These are phyloP conservation scores for Chondrus crispus DNA, from an alignment of 23 red algal species.

Conservation along the genomic window DNA sequence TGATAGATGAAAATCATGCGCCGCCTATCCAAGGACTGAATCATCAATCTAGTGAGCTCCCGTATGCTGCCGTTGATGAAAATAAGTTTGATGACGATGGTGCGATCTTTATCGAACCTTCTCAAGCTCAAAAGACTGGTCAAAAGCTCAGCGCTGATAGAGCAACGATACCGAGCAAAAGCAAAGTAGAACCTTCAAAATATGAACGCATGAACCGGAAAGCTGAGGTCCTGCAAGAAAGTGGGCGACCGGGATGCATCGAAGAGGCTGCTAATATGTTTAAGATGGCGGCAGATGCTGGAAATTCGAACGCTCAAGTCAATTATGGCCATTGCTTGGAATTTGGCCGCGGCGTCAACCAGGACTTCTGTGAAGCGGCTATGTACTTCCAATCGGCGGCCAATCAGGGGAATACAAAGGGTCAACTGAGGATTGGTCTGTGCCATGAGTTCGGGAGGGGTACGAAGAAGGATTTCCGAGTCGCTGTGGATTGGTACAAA, in stretches of 20 bases:
- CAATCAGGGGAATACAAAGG: background rate
- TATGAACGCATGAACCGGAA: background rate
- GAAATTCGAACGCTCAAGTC: conserved; percentile 1
- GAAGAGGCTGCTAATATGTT: background rate
- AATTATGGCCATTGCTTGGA: background rate
- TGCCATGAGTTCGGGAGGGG: conserved; percentile 18
- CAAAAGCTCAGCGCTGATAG: background rate
- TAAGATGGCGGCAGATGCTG: conserved; percentile 9
- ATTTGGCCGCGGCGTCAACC: background rate
- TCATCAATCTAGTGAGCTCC: no score
- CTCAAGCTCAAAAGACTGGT: background rate
- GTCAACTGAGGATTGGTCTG: conserved; percentile 2
- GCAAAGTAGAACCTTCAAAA: background rate
- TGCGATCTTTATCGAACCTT: background rate
- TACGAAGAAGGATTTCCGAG: background rate
- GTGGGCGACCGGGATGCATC: background rate
- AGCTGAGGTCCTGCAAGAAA: background rate
- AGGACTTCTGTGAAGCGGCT: background rate
- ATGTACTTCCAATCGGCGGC: background rate
- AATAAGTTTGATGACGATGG: background rate
- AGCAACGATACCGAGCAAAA: background rate
- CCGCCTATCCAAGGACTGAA: no score
- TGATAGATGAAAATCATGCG: no score
- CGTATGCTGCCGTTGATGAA: no score
- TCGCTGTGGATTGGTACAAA: conserved; percentile 28